Base-by-base conservation (phyloP, 2,329 filamentous ascomycete species). In the Arthrobotrys sphaeroides region DNA sequence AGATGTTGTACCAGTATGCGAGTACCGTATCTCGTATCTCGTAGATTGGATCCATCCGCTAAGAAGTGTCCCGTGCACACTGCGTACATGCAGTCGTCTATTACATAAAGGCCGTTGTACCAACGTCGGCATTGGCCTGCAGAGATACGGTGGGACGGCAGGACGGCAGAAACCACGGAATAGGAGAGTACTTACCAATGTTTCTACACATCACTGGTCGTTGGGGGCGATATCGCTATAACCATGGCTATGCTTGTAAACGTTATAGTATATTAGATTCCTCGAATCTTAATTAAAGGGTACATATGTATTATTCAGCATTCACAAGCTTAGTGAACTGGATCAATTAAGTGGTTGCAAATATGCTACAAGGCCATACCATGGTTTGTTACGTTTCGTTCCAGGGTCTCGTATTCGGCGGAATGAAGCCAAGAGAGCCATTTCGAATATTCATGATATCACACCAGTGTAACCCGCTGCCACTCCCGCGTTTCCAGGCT, bases 1-100 rank as follows among this genome's bases (percentile, higher is more conserved):
- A 70, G 55, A 70, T 28, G 47, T 12, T 43, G 10, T 70, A 70
- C 55, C 43, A 70, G 43, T 70, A 62, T 53, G 26, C 51, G 16
- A 31, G 31, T 55, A 55, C 38, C 31, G 51, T 55, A 55, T 38
- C 16, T 55, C 51, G 51, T 55, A 55, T 38, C 16, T 55, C 51
- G 51, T 55, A 36, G 31, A 55, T 55, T 55, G 20, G 51, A 55
- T 38, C n/a, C 26, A 13, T 55, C 51, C 38, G 9, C 28, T 12
- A 20, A 20, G 47, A 16, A 53, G 5, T 33, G 51, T 24, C 51
- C 51, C 51, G 51, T 55, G 51, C 51, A 18, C 18, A 55, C n/a
- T n/a, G n/a, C n/a, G 18, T 20, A 24, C 24, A 55, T 53, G 47
- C 26, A 55, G 16, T 36, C 28, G 31, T 55, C 36, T 36, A 38